Conservation (phyloP, 306 rosid genomes). For the Dalbergia oliveri region DNA sequence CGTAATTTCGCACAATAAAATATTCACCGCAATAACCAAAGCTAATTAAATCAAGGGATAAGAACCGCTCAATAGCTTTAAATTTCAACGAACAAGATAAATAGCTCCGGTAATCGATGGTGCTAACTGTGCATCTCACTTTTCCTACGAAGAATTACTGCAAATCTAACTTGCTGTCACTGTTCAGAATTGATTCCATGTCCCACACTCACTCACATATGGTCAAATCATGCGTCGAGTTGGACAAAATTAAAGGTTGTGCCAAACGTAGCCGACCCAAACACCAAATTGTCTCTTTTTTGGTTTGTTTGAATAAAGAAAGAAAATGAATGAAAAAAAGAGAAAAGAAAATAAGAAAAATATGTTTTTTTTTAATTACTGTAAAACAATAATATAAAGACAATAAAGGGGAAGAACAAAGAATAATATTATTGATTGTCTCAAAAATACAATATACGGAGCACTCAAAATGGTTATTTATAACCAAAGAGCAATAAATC, state of each 20-base stretch:
- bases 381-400: too few relatives aligned
- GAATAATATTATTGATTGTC: too few relatives aligned
- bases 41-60: not conserved
- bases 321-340: too few relatives aligned
- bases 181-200: conserved; percentile 32
- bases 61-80: not conserved
- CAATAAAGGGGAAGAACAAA: too few relatives aligned
- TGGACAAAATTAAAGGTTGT: not conserved
- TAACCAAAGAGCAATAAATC: too few relatives aligned
- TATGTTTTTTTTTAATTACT: too few relatives aligned
- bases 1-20: not conserved
- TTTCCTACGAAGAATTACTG: not conserved
- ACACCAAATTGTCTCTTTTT: not conserved
- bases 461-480: too few relatives aligned
- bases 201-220: not conserved
- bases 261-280: not conserved
- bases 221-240: conserved; percentile 42
- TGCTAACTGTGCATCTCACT: not conserved
- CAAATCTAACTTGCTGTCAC: not conserved
- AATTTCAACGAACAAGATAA: not conserved
- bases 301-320: too few relatives aligned
- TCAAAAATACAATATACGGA: too few relatives aligned
- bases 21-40: not conserved
- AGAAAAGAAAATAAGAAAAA: too few relatives aligned
- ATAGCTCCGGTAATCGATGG: not conserved